Evolutionary conservation across 129 eudicot species (phyloP).

Genomic region (Centella asiatica): DNA sequence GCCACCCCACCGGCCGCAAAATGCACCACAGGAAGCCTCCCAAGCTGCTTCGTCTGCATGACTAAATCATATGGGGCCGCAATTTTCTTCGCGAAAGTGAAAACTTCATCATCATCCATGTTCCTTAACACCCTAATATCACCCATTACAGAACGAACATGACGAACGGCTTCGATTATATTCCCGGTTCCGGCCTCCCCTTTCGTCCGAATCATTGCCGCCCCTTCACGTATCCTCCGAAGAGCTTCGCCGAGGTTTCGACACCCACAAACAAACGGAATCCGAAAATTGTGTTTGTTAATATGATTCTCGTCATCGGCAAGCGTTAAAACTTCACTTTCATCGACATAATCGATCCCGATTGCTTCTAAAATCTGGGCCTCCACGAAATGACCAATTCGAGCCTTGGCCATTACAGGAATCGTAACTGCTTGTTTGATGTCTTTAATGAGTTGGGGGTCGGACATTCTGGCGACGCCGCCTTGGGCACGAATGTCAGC

Average conservation of each 20-base stretch:
- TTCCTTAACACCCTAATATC: conserved; percentile 8
- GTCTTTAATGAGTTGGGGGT: conserved; percentile 52
- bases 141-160: conserved; percentile 9
- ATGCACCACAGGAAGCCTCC: conserved; percentile 14
- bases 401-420: conserved; percentile 18
- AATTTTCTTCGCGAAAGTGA: conserved; percentile 4
- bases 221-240: neutral
- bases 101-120: conserved; percentile 15
- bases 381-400: conserved; percentile 22
- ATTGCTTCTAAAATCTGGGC: conserved; percentile 18
- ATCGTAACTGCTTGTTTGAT: conserved; percentile 47
- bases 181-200: conserved; percentile 10
- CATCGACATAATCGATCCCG: conserved; percentile 27
- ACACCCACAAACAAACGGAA: conserved; percentile 1
- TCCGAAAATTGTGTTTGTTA: conserved; percentile 2
- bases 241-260: conserved; percentile 5
- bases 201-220: conserved; percentile 1
- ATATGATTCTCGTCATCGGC: conserved; percentile 9
- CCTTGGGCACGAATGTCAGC: conserved; percentile 66
- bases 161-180: conserved; percentile 10
- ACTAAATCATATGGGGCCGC: conserved; percentile 11
- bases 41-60: conserved; percentile 19
- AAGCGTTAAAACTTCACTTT: conserved; percentile 28
- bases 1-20: conserved; percentile 13
- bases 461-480: conserved; percentile 61